Conservation (phyloP, 352 stramenopile species). For the Phytopythium sindhum region DNA sequence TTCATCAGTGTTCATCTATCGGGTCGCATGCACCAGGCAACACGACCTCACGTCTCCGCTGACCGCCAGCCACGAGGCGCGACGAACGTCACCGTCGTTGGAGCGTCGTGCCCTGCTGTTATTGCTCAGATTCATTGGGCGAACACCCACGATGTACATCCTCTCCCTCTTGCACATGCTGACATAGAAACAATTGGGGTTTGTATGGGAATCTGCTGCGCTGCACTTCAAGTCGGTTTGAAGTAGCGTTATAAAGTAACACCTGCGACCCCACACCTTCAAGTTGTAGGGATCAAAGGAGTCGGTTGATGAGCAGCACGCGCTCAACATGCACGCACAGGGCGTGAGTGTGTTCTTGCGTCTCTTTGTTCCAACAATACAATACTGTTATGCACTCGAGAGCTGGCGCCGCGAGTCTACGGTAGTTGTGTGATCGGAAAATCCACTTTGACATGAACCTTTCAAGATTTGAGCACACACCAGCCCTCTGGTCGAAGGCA, state of each 20-base stretch:
- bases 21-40: background rate
- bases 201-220: background rate
- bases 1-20: background rate
- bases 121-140: background rate
- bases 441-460: no score
- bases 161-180: background rate
- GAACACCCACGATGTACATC: background rate
- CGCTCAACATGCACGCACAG: background rate
- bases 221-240: background rate
- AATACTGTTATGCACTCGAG: background rate
- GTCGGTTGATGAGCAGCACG: background rate
- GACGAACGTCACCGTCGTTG: background rate
- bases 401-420: no score
- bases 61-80: background rate
- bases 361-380: background rate
- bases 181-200: background rate
- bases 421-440: no score
- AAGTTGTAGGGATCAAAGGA: background rate
- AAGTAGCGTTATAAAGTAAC: slow-evolving; percentile 4
- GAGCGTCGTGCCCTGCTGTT: no score
- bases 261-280: background rate
- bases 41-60: background rate
- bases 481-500: no score
- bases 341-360: background rate
- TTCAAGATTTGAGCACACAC: no score